A percentile compares a stretch with the other conserved stretches of the same genome.
phyloP scores from a whole-genome alignment of 2,329 filamentous ascomycete species.

The Pseudocercospora crystallina region DNA sequence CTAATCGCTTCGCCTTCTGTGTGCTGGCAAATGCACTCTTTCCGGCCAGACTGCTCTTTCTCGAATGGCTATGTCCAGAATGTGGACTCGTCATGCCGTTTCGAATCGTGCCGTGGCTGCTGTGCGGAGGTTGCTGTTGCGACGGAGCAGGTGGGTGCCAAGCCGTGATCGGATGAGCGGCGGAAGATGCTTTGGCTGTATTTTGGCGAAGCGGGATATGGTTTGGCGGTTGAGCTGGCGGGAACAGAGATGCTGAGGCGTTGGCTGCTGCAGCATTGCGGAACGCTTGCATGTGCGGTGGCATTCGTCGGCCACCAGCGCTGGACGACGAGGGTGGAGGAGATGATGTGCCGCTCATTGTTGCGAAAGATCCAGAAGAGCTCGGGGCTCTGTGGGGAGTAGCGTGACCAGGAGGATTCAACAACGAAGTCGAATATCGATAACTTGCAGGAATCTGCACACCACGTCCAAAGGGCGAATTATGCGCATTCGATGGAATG shows the following conservation, averaged over 20 bases:
- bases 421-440: constrained; percentile 29
- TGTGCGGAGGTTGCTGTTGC: constrained; percentile 7
- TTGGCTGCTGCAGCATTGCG: constrained; percentile 27
- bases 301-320: constrained; percentile 21
- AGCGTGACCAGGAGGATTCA: constrained; percentile 27
- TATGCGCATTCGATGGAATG: not conserved
- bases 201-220: constrained; percentile 29
- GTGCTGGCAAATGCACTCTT: constrained; percentile 26
- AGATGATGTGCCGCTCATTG: constrained; percentile 5
- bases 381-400: constrained; percentile 15
- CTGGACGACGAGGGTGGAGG: constrained; percentile 5
- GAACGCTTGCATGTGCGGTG: constrained; percentile 35
- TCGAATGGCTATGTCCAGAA: not conserved
- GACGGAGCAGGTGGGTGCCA: constrained; percentile 36
- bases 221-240: constrained; percentile 24
- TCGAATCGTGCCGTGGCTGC: constrained; percentile 14
- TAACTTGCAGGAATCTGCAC: constrained; percentile 8
- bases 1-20: constrained; percentile 29
- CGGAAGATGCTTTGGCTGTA: constrained; percentile 25
- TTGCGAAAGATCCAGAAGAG: constrained; percentile 18
- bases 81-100: not conserved
- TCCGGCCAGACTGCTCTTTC: constrained; percentile 22
- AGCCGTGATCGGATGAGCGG: constrained; percentile 34
- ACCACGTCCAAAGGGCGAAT: constrained; percentile 10
- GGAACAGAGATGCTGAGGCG: constrained; percentile 31